Conservation (phyloP, 257 asterid species). For the Solanum etuberosum region DNA sequence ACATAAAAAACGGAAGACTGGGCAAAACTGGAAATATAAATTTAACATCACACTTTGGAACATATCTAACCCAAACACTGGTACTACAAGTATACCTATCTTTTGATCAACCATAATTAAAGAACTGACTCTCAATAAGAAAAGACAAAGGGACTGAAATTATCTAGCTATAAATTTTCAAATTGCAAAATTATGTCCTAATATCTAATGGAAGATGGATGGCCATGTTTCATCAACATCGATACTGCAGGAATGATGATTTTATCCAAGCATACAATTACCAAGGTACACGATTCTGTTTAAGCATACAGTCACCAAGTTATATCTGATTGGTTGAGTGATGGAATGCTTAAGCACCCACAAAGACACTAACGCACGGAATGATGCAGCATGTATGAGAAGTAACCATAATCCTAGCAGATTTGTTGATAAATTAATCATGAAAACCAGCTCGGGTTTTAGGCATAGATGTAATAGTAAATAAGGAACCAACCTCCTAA, state of each 20-base stretch:
- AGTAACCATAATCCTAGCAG: neutral
- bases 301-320: neutral
- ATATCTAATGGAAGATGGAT: neutral
- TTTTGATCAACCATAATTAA: neutral
- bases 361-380: neutral
- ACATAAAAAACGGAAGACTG: neutral
- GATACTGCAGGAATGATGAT: neutral
- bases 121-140: neutral
- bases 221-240: neutral
- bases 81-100: neutral
- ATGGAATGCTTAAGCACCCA: neutral
- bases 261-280: neutral
- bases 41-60: neutral
- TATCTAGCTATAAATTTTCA: neutral
- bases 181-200: neutral
- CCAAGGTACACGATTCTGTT: neutral
- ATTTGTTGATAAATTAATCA: neutral
- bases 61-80: neutral
- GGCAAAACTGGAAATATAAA: neutral
- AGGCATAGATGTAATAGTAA: neutral
- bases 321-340: neutral
- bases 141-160: neutral
- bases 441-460: neutral
- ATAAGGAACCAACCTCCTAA: conserved; percentile 64
- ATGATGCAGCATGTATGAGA: neutral